Evolutionary conservation across 148 eudicot genomes (phyloP), one percentile per base, ranked within the genome.

Genomic region (Rhododendron williamsianum): DNA sequence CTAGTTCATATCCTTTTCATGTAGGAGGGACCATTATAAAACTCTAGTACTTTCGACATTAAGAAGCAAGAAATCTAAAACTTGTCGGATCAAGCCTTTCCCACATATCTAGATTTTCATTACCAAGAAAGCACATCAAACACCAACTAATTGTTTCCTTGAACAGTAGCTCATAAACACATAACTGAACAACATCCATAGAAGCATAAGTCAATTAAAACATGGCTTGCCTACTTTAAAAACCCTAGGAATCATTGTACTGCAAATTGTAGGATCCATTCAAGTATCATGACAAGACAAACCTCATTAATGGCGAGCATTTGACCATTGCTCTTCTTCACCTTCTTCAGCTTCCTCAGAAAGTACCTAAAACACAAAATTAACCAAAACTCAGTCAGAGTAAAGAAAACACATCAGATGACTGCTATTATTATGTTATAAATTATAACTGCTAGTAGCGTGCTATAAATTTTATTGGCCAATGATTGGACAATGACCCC

Each of bases 281-380:
- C 21, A 54, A 54, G 21, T 4, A 54, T 54, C 19, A 21, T 58
- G 65, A 58, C 25, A 58, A 58, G 21, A 58, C 65, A 58, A 19
- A 95, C 99, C 98, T 96, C 99, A 69, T 96, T 96, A 87, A 94
- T 94, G 30, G 98, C 94, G 18, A 96, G 98, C 82, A 96, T 86
- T 48, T 96, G 98, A n/a, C 98, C 98, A 83, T 91, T 92, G 89
- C 95, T 93, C 90, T 96, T 96, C 94, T 96, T 96, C 23, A 96
- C 98, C 92, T 93, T 96, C 91, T 96, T 96, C 56, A 94, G 93
- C 95, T 96, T 96, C 97, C 98, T 96, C 92, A 96, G 80, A 43
- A 96, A 96, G 54, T 96, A 95, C 98, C 98, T 94, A 27, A 16
- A 10, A 56, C 25, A 3, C 56, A 67, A 71, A 86, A 25, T 46